A percentile compares a stretch with the other conserved stretches of the same genome.
phyloP scores from a whole-genome alignment of 108 stramenopile species.

The Schizochytrium sp. region DNA sequence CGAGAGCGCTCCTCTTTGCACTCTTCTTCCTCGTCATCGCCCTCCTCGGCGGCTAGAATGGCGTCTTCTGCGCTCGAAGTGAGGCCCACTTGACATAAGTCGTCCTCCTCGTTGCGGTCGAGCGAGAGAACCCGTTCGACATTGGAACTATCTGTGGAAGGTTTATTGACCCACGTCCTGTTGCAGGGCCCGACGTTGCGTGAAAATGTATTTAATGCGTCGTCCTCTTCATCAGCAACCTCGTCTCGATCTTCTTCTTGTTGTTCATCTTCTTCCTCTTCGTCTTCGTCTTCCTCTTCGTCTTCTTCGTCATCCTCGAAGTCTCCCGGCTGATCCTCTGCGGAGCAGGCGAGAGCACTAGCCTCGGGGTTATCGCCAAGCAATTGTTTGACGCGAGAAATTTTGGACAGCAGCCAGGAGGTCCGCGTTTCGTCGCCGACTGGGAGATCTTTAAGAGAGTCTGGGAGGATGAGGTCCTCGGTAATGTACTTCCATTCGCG shows the following conservation, averaged over 20 bases:
- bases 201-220: too few relatives aligned
- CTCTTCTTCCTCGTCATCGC: not conserved
- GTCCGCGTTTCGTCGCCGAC: not conserved
- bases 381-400: not conserved
- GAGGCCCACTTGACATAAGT: too few relatives aligned
- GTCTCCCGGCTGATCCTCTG: not conserved
- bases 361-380: not conserved
- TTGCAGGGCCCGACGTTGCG: too few relatives aligned
- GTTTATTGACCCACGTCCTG: too few relatives aligned
- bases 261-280: not conserved
- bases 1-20: not conserved
- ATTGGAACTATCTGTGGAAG: too few relatives aligned
- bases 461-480: not conserved
- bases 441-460: not conserved
- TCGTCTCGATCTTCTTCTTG: not conserved
- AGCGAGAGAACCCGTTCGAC: too few relatives aligned
- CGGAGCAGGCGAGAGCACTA: too few relatives aligned
- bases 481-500: conserved; percentile 10
- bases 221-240: too few relatives aligned
- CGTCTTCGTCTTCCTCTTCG: not conserved
- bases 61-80: too few relatives aligned
- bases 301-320: not conserved
- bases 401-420: not conserved
- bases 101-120: too few relatives aligned
- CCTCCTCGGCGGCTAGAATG: not conserved